Base-by-base conservation (phyloP, 352 stramenopile species). In the Globisporangium solare region DNA sequence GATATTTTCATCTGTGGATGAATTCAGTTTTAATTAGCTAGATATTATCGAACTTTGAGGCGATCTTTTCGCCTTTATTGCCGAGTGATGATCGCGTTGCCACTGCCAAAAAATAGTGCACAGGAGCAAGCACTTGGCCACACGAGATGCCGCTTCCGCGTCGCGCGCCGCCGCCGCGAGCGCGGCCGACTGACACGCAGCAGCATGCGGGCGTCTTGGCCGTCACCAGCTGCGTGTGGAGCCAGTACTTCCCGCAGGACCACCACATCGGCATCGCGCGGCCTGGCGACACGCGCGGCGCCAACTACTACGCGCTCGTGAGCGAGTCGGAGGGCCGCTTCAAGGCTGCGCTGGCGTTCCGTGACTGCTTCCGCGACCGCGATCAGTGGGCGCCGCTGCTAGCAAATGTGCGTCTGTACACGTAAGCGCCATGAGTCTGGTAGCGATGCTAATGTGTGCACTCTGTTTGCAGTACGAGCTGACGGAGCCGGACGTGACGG, bases 221-320 rank as follows among this genome's bases (percentile, higher is more conserved):
- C 11, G 76, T 81, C 17, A 78, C 81, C 6, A 91, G 74, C 41
- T 73, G 74, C 57, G 81, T 91, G 37, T 91, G 81, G 81, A 86
- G 64, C 47, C 81, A 87, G 63, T 91, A 89, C 60, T 91, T 89
- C 58, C 76, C 79, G 2, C 64, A 83, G 21, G 79, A 91, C 60
- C 76, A 88, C 53, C 64, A 74, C 59, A 71, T 86, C 37, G 73
- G 75, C 15, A 47, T 71, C 17, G 60, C 60, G 1, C 61, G 63
- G 31, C 71, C 75, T 0, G 73, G 66, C 11, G 75, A 83, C 56
- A 74, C 73, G 48, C 71, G 73, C 39, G 66, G 68, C 2, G 50
- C 58, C 24, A 65, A 70, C 42, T 82, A 81, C 49, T 83, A 79
- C 60, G 70, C 59, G 22, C 52, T 68, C 14, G 78, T 87, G 48